Evolutionary conservation across 768 basidiomycete species (phyloP).

Genomic region (Strobilomyces echinocephalus): DNA sequence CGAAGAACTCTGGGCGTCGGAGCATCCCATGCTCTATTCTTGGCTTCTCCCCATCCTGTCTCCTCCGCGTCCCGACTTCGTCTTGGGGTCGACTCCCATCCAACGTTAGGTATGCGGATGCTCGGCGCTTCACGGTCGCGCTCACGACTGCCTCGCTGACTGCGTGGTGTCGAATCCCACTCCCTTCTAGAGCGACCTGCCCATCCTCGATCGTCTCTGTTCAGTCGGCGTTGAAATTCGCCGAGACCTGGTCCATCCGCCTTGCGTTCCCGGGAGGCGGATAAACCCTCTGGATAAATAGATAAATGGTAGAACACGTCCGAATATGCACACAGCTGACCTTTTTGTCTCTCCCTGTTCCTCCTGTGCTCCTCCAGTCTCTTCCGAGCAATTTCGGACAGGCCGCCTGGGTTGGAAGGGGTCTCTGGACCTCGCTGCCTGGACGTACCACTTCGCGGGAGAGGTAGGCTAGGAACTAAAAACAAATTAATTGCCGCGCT

Average conservation of each 20-base stretch:
- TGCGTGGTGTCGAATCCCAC: constrained; percentile 63
- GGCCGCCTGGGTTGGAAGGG: constrained; percentile 86
- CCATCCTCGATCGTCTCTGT: constrained; percentile 62
- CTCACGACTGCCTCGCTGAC: constrained; percentile 40
- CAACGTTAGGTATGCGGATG: constrained; percentile 84
- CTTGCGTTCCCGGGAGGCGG: constrained; percentile 51
- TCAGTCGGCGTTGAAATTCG: constrained; percentile 90
- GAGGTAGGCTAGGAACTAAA: constrained; percentile 76
- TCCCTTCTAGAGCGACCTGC: constrained; percentile 31
- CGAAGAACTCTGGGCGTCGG: constrained; percentile 70
- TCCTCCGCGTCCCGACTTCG: constrained; percentile 49
- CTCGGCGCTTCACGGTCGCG: constrained; percentile 65
- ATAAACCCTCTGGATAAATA: constrained; percentile 58
- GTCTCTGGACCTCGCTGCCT: constrained; percentile 85
- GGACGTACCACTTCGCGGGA: constrained; percentile 46
- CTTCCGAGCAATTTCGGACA: constrained; percentile 69
- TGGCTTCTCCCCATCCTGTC: constrained; percentile 58
- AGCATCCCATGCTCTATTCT: constrained; percentile 69
- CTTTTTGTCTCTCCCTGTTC: constrained; percentile 64
- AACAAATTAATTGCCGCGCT: neutral
- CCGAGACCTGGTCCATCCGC: constrained; percentile 72
- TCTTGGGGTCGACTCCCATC: constrained; percentile 92
- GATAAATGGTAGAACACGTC: neutral
- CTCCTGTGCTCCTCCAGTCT: constrained; percentile 74
- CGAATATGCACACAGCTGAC: constrained; percentile 28